Percentiles rank a stretch among this genome's conserved stretches.
These are phyloP conservation scores for Trichomonas gallinae DNA, from an alignment of 208 protist genomes.

Conservation along the genomic window DNA sequence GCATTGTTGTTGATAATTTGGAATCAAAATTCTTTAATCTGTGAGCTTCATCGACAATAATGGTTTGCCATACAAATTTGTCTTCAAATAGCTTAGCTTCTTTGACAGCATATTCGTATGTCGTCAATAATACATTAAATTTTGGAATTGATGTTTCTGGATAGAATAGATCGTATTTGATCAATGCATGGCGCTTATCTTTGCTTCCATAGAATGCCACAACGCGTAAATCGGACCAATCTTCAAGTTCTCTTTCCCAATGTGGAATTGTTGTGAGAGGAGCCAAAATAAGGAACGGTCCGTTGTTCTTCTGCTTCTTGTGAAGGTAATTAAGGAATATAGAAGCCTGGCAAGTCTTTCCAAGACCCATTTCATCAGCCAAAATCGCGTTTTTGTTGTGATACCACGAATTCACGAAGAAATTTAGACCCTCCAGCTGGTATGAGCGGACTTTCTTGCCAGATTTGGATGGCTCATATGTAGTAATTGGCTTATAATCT, in stretches of 20 bases:
- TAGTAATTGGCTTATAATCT: background rate
- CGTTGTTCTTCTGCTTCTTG: background rate
- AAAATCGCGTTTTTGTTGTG: conserved; percentile 34
- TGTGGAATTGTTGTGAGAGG: conserved; percentile 44
- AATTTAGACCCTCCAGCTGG: conserved; percentile 43
- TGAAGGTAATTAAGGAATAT: background rate
- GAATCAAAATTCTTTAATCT: conserved; percentile 35
- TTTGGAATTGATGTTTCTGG: background rate
- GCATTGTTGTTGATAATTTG: background rate
- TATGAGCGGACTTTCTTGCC: conserved; percentile 32
- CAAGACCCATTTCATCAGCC: conserved; percentile 45
- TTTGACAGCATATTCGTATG: conserved; percentile 34
- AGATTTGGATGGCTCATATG: conserved; percentile 10
- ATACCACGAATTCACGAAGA: conserved; percentile 36
- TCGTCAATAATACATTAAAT: conserved; percentile 13
- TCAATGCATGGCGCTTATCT: background rate
- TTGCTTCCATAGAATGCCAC: conserved; percentile 24
- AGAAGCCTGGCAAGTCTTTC: conserved; percentile 35
- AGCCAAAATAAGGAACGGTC: conserved; percentile 41
- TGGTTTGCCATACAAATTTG: conserved; percentile 31
- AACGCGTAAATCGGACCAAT: conserved; percentile 21
- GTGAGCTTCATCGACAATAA: conserved; percentile 44
- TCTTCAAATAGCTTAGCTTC: conserved; percentile 22
- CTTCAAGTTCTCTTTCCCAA: conserved; percentile 35
- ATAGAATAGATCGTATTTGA: background rate